Base-by-base conservation (phyloP, 2,329 filamentous ascomycete genomes). In the Colletotrichum tanaceti region DNA sequence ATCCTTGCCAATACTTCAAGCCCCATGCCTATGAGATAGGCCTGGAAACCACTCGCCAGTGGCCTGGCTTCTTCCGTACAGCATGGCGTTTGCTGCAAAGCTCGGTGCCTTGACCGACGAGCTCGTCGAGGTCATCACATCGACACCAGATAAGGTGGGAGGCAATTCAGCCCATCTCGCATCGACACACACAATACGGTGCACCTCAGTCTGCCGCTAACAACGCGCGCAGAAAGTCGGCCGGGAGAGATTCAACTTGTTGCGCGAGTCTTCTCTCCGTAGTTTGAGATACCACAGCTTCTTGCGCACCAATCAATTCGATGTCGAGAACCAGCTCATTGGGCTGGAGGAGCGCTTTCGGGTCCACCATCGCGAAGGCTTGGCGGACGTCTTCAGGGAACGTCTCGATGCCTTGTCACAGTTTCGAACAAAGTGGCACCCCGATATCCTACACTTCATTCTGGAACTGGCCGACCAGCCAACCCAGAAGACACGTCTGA, bases 291-390 rank as follows among this genome's bases (percentile, higher is more conserved):
- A 85, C 39, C 83, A 89, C 72, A 86, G 79, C 54, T 88, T 87
- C 76, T 81, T 87, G 41, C 87, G 91, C 44, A 93, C 90, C 1
- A 93, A 95, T 74, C 91, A 93, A 72, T 94, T 94, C 75, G 89
- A 92, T 52, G 87, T 94, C 22, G 81, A 86, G 46, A 85, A 85
- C 44, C 85, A 85, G 43, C 83, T 95, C 2, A 83, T 88, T 57
- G 92, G 92, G 1, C 83, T 98, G 3, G 90, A 94, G 72, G 96
- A 98, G 80, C 94, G 95, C 73, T 96, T 98, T 73, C 87, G 89
- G 39, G 86, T 98, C 62, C 85, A 93, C 55, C 90, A 92, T 75
- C 89, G 92, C 70, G 94, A 98, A 73, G 89, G 88, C 46, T 82
- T 98, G 32, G 93, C 93, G 14, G 90, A 94, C 65, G 89, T 91